Evolutionary conservation across 495 filamentous ascomycete genomes (phyloP).

Genomic region (Trichoderma gamsii): DNA sequence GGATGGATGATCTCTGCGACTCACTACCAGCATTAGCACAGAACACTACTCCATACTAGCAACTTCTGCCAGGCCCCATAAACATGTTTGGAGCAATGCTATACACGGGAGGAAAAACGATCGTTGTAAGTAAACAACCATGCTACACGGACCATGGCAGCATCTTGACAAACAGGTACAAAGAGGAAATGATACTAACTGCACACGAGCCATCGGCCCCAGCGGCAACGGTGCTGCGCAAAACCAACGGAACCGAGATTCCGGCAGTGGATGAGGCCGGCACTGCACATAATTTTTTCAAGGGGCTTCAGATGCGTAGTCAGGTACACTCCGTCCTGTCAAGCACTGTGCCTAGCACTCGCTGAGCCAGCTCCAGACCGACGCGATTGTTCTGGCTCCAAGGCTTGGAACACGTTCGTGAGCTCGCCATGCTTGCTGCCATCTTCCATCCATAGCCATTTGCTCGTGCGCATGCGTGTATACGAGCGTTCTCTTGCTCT

Average conservation of each 20-base stretch:
- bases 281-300: not conserved
- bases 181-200: not conserved
- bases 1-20: not conserved
- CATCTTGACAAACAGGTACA: not conserved
- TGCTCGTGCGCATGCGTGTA: too few relatives aligned
- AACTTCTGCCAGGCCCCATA: not conserved
- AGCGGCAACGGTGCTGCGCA: constrained; percentile 8
- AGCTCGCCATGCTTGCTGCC: too few relatives aligned
- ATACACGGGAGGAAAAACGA: not conserved
- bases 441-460: too few relatives aligned
- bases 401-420: too few relatives aligned
- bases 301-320: not conserved
- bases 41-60: not conserved
- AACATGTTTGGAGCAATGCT: not conserved
- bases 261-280: constrained; percentile 8
- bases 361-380: not conserved
- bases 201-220: not conserved
- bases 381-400: not conserved
- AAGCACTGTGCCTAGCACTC: not conserved
- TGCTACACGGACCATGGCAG: too few relatives aligned
- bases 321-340: not conserved
- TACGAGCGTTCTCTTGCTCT: too few relatives aligned
- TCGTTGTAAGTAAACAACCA: too few relatives aligned
- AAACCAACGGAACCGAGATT: constrained; percentile 5
- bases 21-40: not conserved